phyloP scores from a whole-genome alignment of 2,329 filamentous ascomycete genomes.

The Hirsutella thompsonii region DNA sequence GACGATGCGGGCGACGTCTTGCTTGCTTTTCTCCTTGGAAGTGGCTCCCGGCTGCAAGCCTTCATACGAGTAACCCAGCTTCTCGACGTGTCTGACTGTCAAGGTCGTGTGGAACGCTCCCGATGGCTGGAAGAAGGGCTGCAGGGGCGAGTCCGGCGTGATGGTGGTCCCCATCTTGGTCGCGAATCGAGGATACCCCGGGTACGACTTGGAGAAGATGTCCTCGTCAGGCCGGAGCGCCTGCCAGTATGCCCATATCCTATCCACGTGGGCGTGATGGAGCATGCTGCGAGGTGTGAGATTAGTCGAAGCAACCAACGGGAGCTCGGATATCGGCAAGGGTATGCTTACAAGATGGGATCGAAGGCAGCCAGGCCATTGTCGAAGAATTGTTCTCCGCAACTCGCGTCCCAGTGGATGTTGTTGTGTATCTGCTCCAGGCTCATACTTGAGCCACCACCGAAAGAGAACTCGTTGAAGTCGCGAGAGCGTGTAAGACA shows the following conservation, averaged over 20 bases:
- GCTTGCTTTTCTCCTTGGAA: conserved; percentile 15
- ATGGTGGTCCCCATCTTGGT: conserved; percentile 25
- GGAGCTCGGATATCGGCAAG: neutral
- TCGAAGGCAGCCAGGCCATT: conserved; percentile 28
- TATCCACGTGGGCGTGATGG: conserved; percentile 46
- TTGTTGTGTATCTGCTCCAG: conserved; percentile 29
- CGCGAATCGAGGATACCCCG: conserved; percentile 23
- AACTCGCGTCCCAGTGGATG: conserved; percentile 25
- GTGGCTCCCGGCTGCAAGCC: conserved; percentile 22
- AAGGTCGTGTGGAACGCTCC: conserved; percentile 19
- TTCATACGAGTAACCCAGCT: conserved; percentile 26
- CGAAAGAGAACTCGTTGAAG: conserved; percentile 22
- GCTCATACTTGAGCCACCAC: conserved; percentile 19
- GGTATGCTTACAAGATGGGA: conserved; percentile 24
- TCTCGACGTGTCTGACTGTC: conserved; percentile 22
- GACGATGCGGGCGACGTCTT: conserved; percentile 18
- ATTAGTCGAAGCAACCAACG: no score
- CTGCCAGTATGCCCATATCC: conserved; percentile 45
- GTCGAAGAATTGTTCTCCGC: conserved; percentile 25
- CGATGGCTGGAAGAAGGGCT: conserved; percentile 32
- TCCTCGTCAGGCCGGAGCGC: conserved; percentile 23
- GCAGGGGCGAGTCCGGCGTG: conserved; percentile 29
- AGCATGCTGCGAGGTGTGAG: conserved; percentile 21
- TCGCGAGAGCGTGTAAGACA: conserved; percentile 22
- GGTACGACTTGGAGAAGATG: conserved; percentile 22